Evolutionary conservation across 2,329 filamentous ascomycete species (phyloP).

Genomic region (Sporothrix brunneoviolacea): DNA sequence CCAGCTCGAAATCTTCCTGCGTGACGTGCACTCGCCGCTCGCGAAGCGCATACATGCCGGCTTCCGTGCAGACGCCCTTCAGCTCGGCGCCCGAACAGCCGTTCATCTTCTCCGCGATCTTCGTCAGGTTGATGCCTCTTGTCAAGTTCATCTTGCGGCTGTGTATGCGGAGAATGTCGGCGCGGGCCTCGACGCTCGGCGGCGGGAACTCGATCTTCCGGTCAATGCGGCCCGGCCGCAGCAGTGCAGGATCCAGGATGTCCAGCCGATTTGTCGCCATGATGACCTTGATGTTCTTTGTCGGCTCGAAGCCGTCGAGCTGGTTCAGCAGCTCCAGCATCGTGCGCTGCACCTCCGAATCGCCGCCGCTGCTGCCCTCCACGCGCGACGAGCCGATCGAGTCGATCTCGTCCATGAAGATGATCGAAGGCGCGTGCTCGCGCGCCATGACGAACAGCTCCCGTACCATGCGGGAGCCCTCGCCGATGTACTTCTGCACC

Average conservation of each 20-base stretch:
- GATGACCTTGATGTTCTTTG: conserved; percentile 99
- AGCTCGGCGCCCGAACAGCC: conserved; percentile 95
- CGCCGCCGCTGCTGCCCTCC: conserved; percentile 88
- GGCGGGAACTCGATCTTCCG: conserved; percentile 98
- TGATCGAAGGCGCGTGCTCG: conserved; percentile 96
- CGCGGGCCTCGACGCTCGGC: conserved; percentile 89
- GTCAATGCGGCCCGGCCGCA: conserved; percentile 96
- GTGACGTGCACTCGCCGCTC: conserved; percentile 96
- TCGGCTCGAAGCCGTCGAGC: conserved; percentile 96
- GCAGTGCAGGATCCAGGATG: conserved; percentile 88
- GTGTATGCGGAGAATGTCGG: conserved; percentile 96
- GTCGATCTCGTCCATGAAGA: conserved; percentile 99
- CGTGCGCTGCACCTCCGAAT: conserved; percentile 96
- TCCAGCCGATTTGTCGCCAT: conserved; percentile 99
- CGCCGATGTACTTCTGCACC: conserved; percentile 98
- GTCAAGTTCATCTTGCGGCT: conserved; percentile 98
- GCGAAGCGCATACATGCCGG: conserved; percentile 94
- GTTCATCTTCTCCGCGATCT: conserved; percentile 99
- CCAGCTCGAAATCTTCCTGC: conserved; percentile 97
- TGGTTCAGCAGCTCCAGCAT: conserved; percentile 99
- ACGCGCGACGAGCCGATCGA: conserved; percentile 96
- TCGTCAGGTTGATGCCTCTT: conserved; percentile 91
- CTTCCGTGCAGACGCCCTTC: conserved; percentile 98
- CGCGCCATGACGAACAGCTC: conserved; percentile 99
- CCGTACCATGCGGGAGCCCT: conserved; percentile 95